A percentile compares a stretch with the other conserved stretches of the same genome.
Conservation (phyloP, 2,329 filamentous ascomycete genomes). For the Cytospora schulzeri region DNA sequence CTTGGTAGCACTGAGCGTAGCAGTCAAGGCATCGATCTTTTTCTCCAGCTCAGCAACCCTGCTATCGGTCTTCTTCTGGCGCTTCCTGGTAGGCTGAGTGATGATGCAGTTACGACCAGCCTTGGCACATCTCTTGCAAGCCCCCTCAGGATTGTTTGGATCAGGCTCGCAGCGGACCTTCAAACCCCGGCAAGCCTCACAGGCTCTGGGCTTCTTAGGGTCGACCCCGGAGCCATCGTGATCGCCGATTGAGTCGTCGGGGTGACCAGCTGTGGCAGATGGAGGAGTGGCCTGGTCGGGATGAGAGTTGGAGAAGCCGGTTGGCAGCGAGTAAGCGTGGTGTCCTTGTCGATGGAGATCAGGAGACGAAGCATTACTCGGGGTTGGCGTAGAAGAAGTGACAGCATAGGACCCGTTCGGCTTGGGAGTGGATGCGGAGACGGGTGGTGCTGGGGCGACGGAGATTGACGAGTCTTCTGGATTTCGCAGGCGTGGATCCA, state of each 20-base stretch:
- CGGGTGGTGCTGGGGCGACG: constrained; percentile 1
- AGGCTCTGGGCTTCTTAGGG: constrained; percentile 69
- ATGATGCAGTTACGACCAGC: constrained; percentile 76
- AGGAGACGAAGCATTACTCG: constrained; percentile 22
- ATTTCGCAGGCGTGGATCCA: constrained; percentile 28
- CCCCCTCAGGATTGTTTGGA: constrained; percentile 58
- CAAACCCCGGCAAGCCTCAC: constrained; percentile 73
- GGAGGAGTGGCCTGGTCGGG: constrained; percentile 23
- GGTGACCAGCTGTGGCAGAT: constrained; percentile 6
- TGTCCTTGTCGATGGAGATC: constrained; percentile 14
- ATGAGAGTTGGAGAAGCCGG: constrained; percentile 1
- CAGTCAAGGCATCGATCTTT: constrained; percentile 87
- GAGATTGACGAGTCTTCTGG: constrained; percentile 23
- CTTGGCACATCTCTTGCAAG: constrained; percentile 78
- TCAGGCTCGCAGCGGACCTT: constrained; percentile 88
- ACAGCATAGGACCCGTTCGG: constrained; percentile 9
- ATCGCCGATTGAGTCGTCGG: constrained; percentile 24
- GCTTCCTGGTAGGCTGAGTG: constrained; percentile 73
- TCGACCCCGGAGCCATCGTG: constrained; percentile 43
- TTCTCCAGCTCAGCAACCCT: constrained; percentile 88
- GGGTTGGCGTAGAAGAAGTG: constrained; percentile 11
- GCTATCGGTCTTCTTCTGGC: constrained; percentile 90
- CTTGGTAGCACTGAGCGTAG: constrained; percentile 66
- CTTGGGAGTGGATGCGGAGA: constrained; percentile 10
- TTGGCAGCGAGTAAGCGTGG: background rate